phyloP scores from a whole-genome alignment of 768 basidiomycete species.

The Pleurotus sapidus region DNA sequence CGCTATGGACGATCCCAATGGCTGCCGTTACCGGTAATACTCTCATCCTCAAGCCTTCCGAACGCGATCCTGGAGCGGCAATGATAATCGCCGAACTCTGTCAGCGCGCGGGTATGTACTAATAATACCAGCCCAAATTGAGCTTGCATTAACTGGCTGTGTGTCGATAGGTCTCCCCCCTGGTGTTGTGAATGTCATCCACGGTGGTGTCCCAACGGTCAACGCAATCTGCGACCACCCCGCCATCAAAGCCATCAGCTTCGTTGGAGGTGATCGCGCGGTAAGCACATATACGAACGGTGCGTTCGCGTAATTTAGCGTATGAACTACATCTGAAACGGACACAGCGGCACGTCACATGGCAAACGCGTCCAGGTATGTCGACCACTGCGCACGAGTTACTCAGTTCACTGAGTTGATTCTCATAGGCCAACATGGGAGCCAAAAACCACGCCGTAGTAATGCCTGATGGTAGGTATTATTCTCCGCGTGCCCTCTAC shows the following conservation, averaged over 20 bases:
- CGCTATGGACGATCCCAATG: conserved; percentile 93
- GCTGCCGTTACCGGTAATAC: conserved; percentile 91
- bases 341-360: conserved; percentile 67
- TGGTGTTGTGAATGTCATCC: conserved; percentile 90
- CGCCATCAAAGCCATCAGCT: conserved; percentile 89
- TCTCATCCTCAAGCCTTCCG: conserved; percentile 91
- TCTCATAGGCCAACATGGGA: conserved; percentile 61
- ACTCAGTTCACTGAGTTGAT: not conserved
- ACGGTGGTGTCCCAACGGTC: conserved; percentile 87
- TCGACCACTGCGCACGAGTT: not conserved
- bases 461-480: conserved; percentile 82
- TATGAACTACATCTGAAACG: conserved; percentile 1
- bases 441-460: conserved; percentile 95
- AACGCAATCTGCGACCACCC: conserved; percentile 94
- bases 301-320: conserved; percentile 17
- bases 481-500: not conserved
- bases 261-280: conserved; percentile 92
- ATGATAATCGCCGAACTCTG: conserved; percentile 98
- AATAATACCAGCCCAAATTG: not conserved
- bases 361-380: conserved; percentile 85
- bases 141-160: conserved; percentile 4
- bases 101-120: conserved; percentile 65
- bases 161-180: conserved; percentile 62
- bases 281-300: conserved; percentile 95
- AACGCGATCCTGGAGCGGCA: conserved; percentile 94